Base-by-base conservation (phyloP, 805 yeast species). In the Yamadazyma sp. region DNA sequence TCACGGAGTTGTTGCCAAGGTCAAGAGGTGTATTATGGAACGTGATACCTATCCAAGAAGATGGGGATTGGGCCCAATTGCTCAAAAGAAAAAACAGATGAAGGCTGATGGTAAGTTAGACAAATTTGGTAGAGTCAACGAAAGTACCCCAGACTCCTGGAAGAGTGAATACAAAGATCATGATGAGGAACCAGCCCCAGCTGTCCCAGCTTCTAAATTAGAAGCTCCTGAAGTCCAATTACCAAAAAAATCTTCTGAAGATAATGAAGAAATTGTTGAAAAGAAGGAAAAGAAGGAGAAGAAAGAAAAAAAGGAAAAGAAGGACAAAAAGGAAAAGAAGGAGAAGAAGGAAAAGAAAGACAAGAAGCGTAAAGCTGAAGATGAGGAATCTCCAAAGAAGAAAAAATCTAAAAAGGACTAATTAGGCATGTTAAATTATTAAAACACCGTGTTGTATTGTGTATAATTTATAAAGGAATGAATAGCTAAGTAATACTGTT, bases 61-160 rank as follows among this genome's bases (percentile, higher is more conserved):
- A 78, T 93, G 99, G 99, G 99, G 99, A 46, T 73, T 93, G 54
- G 99, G 99, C 55, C 99, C 99, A 55, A 87, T 90, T 62, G 98
- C 99, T 44, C 88, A 86, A 69, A 89, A 89, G 83, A 93, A 93
- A 85, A 93, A 93, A 78, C 96, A 91, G 75, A 73, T 93, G 77
- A 91, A 90, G 78, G 84, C 95, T 38, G 95, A 85, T 50, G 99
- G 98, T 58, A 91, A 93, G 71, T 80, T 93, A 59, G 99, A 93
- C 75, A 87, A 91, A 70, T 93, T 70, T 59, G 99, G 99, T 48
- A 83, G 96, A 72, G 75, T 73, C 47, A 93, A 89, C 59, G 99
- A 93, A 67, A 82, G 78, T 62, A 93, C 99, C 19, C 99, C 99
- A 55, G 84, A 78, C 32, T 74, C 79, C 27, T 93, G 99, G 99